These are phyloP conservation scores for Pseudopyrenochaeta lycopersici DNA, from an alignment of 2,329 filamentous ascomycete species.

Conservation along the genomic window DNA sequence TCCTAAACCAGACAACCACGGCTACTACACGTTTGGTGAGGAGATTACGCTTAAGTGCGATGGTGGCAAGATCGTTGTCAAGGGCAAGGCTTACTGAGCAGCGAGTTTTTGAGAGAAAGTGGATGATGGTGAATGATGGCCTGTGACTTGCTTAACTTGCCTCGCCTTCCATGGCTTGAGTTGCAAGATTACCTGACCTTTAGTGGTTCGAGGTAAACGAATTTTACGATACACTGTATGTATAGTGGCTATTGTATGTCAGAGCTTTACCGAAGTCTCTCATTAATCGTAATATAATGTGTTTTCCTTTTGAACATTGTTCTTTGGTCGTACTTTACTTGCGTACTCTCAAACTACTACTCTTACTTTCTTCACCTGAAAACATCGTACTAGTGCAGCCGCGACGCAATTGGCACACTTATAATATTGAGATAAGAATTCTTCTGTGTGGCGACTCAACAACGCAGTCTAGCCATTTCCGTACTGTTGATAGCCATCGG, in stretches of 20 bases:
- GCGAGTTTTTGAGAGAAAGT: neutral
- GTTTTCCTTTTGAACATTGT: no score
- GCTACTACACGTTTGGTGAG: conserved; percentile 7
- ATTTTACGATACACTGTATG: neutral
- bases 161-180: neutral
- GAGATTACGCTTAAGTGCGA: conserved; percentile 3
- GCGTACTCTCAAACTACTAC: no score
- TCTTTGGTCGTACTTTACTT: no score
- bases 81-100: neutral
- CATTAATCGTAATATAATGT: neutral
- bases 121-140: neutral
- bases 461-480: no score
- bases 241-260: neutral
- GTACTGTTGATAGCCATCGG: no score
- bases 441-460: no score
- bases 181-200: no score
- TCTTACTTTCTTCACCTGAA: no score
- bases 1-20: neutral
- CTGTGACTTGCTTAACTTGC: neutral
- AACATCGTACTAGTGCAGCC: no score
- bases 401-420: no score
- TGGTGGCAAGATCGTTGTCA: conserved; percentile 4
- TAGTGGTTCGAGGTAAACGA: neutral
- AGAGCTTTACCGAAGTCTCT: neutral
- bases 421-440: no score